phyloP scores from a whole-genome alignment of 2,329 filamentous ascomycete genomes.

The Epichloe sp. region DNA sequence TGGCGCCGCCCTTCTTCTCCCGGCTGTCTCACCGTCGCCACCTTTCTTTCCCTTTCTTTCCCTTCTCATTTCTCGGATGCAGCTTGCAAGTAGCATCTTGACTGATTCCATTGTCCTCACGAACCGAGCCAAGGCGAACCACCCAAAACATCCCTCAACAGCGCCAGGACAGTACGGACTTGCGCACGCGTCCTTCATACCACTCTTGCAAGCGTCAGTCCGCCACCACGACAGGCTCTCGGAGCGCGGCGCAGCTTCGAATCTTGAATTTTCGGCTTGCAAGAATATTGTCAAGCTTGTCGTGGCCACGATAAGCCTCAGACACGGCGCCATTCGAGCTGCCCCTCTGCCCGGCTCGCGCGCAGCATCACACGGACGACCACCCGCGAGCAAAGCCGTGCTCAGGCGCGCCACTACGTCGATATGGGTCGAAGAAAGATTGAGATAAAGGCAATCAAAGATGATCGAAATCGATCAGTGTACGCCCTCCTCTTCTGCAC shows the following conservation, averaged over 20 bases:
- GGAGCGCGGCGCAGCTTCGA: background rate
- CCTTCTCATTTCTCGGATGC: background rate
- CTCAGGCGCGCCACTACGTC: conserved; percentile 7
- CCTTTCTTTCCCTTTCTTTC: conserved; percentile 1
- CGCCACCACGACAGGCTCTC: background rate
- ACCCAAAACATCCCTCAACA: background rate
- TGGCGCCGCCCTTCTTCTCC: conserved; percentile 4
- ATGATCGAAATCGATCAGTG: conserved; percentile 96
- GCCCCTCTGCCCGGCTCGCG: background rate
- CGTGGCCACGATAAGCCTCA: background rate
- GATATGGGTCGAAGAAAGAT: conserved; percentile 96
- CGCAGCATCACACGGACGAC: conserved; percentile 4
- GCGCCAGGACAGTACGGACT: background rate
- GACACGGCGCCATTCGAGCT: background rate
- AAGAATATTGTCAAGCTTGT: background rate
- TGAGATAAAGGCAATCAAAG: conserved; percentile 98
- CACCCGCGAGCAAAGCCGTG: conserved; percentile 2
- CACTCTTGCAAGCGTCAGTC: background rate
- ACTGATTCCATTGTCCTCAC: background rate
- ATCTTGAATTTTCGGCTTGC: background rate
- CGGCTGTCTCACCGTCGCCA: conserved; percentile 7
- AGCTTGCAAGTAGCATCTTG: background rate
- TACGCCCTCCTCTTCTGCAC: conserved; percentile 39
- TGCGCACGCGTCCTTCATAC: background rate
- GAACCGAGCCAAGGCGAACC: background rate